Evolutionary conservation across 352 stramenopile genomes (phyloP).

Genomic region (Globisporangium paddicum): DNA sequence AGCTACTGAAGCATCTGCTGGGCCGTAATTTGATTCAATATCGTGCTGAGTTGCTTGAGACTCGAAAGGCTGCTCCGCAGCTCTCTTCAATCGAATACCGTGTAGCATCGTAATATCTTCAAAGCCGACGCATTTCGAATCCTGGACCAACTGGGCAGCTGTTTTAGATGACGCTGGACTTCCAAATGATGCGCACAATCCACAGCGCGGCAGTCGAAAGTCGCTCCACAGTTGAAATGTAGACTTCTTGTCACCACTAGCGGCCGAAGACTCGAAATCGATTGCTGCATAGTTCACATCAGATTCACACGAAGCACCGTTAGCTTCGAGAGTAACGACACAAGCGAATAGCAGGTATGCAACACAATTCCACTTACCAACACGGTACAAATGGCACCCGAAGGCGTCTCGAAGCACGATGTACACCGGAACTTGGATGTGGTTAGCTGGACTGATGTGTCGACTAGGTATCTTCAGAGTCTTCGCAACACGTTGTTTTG

Average conservation of each 20-base stretch:
- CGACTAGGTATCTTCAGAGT: slow-evolving; percentile 10
- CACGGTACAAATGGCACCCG: slow-evolving; percentile 55
- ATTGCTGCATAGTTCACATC: slow-evolving; percentile 10
- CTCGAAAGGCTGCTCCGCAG: background rate
- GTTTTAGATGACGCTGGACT: background rate
- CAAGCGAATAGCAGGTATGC: background rate
- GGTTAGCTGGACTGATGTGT: background rate
- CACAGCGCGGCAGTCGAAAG: slow-evolving; percentile 44
- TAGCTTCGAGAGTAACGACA: background rate
- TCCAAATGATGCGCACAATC: slow-evolving; percentile 47
- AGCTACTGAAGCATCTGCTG: background rate
- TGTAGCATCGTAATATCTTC: slow-evolving; percentile 26
- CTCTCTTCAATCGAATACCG: slow-evolving; percentile 8
- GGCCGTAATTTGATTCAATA: background rate
- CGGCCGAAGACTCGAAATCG: slow-evolving; percentile 6
- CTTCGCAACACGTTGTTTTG: slow-evolving; percentile 3
- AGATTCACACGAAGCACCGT: slow-evolving; percentile 7
- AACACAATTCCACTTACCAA: slow-evolving; percentile 31
- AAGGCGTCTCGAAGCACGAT: slow-evolving; percentile 40
- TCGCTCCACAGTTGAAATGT: slow-evolving; percentile 33
- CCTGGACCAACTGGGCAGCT: background rate
- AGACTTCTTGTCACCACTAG: background rate
- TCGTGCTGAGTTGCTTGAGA: background rate
- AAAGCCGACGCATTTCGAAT: slow-evolving; percentile 23
- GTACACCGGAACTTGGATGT: slow-evolving; percentile 26